These are phyloP conservation scores for Emergomyces pasteurianus DNA, from an alignment of 2,329 filamentous ascomycete genomes.

Conservation along the genomic window DNA sequence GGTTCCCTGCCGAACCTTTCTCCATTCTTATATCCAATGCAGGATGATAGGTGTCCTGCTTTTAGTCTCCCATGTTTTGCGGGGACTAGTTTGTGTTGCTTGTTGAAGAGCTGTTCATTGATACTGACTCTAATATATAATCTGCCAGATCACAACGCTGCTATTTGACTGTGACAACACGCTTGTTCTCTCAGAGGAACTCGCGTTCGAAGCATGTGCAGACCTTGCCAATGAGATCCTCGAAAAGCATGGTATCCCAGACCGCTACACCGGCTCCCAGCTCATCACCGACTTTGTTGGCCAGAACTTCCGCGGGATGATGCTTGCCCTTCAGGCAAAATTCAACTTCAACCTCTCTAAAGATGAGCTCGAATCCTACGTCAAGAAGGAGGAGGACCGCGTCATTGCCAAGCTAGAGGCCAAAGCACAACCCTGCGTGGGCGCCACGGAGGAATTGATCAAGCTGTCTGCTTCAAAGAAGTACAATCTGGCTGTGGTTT, in stretches of 20 bases:
- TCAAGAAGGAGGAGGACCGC: conserved; percentile 64
- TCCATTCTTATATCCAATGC: not conserved
- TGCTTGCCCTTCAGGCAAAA: conserved; percentile 61
- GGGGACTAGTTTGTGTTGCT: not conserved
- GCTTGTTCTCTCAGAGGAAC: conserved; percentile 78
- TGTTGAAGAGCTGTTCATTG: not conserved
- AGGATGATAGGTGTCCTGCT: not conserved
- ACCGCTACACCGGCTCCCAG: conserved; percentile 63
- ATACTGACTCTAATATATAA: conserved; percentile 5
- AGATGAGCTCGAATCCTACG: conserved; percentile 62
- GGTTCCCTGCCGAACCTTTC: not conserved
- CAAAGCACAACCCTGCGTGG: conserved; percentile 55
- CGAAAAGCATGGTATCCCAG: conserved; percentile 48
- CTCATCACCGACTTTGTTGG: conserved; percentile 83
- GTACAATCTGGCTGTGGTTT: conserved; percentile 70
- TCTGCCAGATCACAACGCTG: conserved; percentile 51
- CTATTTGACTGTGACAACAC: conserved; percentile 77
- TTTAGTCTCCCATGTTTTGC: not conserved
- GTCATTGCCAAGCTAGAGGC: conserved; percentile 70
- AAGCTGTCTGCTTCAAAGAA: conserved; percentile 48
- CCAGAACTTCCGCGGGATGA: conserved; percentile 91
- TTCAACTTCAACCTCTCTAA: conserved; percentile 58
- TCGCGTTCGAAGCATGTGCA: conserved; percentile 85
- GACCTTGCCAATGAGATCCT: conserved; percentile 81
- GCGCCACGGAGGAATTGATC: conserved; percentile 56